phyloP scores from a whole-genome alignment of 1,284 basidiomycete genomes.

The Vanrija pseudolonga region DNA sequence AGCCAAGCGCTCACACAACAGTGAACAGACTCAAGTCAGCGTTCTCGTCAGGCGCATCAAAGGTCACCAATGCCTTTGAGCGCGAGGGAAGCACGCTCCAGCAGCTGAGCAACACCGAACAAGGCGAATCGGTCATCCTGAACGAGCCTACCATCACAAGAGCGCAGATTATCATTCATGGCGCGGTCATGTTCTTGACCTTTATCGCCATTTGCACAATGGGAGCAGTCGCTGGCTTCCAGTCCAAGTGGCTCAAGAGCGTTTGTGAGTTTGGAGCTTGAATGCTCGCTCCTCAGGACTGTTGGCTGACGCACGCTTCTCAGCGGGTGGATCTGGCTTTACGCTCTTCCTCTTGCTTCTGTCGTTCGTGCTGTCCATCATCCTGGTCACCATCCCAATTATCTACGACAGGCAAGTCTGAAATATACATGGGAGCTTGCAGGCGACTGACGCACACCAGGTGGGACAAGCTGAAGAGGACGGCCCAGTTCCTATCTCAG shows the following conservation, averaged over 20 bases:
- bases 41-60: not conserved
- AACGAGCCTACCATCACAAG: not conserved
- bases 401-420: slow-evolving; percentile 74
- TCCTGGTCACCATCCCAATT: slow-evolving; percentile 72
- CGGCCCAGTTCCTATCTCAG: slow-evolving; percentile 74
- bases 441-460: slow-evolving; percentile 11
- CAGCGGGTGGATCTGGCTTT: slow-evolving; percentile 79
- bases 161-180: slow-evolving; percentile 5
- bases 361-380: slow-evolving; percentile 65
- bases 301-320: not conserved
- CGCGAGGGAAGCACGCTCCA: not conserved
- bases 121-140: not conserved
- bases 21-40: slow-evolving; percentile 10
- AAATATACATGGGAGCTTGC: not conserved
- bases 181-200: slow-evolving; percentile 64
- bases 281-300: not conserved
- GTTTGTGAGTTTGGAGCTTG: slow-evolving; percentile 71
- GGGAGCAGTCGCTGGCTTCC: slow-evolving; percentile 77
- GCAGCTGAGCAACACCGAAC: slow-evolving; percentile 6
- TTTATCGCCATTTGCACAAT: slow-evolving; percentile 85
- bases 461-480: slow-evolving; percentile 65
- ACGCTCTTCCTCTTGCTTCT: slow-evolving; percentile 75
- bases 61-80: slow-evolving; percentile 3
- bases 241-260: slow-evolving; percentile 71
- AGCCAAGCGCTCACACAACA: not conserved